These are phyloP conservation scores for Phialophora tarda DNA, from an alignment of 2,329 filamentous ascomycete species.

Conservation along the genomic window DNA sequence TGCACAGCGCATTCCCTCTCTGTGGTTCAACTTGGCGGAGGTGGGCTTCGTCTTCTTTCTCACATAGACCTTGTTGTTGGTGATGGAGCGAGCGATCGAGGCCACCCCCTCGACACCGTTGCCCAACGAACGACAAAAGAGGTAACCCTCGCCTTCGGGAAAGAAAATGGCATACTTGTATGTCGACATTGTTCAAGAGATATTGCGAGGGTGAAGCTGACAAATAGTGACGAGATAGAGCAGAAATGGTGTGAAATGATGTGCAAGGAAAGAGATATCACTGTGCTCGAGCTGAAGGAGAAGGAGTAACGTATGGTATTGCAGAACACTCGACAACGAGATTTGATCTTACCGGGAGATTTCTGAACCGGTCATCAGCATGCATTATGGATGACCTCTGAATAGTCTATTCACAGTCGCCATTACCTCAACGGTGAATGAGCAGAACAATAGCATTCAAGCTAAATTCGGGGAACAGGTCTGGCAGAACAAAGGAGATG, in stretches of 20 bases:
- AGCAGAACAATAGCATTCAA: neutral
- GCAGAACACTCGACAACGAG: neutral
- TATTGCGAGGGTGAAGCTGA: neutral
- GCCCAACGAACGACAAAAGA: constrained; percentile 8
- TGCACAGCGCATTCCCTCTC: neutral
- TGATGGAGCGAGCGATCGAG: constrained; percentile 24
- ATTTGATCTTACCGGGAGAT: neutral
- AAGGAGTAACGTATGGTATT: neutral
- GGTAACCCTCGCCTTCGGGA: constrained; percentile 23
- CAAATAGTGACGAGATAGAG: neutral
- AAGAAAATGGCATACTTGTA: constrained; percentile 26
- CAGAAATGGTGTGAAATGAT: neutral
- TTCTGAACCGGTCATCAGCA: neutral
- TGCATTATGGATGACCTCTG: neutral
- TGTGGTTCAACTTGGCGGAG: neutral
- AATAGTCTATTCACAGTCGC: neutral
- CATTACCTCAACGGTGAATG: neutral
- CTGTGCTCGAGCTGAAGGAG: neutral
- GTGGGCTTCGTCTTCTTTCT: constrained; percentile 28
- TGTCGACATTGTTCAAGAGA: neutral
- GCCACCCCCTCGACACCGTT: constrained; percentile 12
- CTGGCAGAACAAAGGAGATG: neutral
- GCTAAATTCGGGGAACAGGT: neutral
- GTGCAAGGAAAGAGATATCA: neutral
- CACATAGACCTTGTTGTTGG: constrained; percentile 28